phyloP scores from a whole-genome alignment of 768 basidiomycete species.

The Tylopilus sp. region DNA sequence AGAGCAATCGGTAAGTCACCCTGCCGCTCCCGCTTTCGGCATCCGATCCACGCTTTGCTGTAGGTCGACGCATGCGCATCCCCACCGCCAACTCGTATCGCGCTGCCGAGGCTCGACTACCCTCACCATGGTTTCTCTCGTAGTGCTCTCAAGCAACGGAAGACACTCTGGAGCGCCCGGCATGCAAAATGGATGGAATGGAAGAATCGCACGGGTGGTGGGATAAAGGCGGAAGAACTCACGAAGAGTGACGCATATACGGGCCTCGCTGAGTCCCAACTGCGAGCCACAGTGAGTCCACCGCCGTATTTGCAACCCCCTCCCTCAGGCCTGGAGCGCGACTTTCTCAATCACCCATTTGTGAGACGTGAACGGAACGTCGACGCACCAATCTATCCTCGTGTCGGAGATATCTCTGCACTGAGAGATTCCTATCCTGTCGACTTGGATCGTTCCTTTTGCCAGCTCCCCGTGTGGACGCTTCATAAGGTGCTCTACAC shows the following conservation, averaged over 20 bases:
- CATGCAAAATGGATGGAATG: conserved; percentile 49
- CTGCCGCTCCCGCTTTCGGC: no score
- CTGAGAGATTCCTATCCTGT: conserved; percentile 56
- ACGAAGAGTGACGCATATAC: conserved; percentile 24
- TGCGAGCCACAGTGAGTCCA: not conserved
- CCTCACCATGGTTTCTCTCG: conserved; percentile 62
- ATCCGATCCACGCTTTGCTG: no score
- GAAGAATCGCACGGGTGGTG: conserved; percentile 15
- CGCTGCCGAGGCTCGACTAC: conserved; percentile 41
- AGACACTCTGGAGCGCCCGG: conserved; percentile 59
- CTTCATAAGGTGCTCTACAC: conserved; percentile 62
- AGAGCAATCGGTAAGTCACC: not conserved
- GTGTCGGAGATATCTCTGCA: conserved; percentile 58
- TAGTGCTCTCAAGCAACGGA: conserved; percentile 54
- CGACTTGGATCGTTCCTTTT: conserved; percentile 58
- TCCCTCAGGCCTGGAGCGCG: conserved; percentile 33
- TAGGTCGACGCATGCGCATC: not conserved
- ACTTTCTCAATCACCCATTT: conserved; percentile 11
- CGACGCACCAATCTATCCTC: conserved; percentile 43
- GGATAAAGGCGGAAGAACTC: not conserved
- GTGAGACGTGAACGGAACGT: conserved; percentile 13
- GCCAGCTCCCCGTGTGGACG: conserved; percentile 57
- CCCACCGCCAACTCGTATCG: conserved; percentile 3
- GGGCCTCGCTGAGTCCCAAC: conserved; percentile 16
- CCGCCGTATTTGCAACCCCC: conserved; percentile 21